Conservation (phyloP, 2,329 filamentous ascomycete genomes). For the Penicillium vulpinum region DNA sequence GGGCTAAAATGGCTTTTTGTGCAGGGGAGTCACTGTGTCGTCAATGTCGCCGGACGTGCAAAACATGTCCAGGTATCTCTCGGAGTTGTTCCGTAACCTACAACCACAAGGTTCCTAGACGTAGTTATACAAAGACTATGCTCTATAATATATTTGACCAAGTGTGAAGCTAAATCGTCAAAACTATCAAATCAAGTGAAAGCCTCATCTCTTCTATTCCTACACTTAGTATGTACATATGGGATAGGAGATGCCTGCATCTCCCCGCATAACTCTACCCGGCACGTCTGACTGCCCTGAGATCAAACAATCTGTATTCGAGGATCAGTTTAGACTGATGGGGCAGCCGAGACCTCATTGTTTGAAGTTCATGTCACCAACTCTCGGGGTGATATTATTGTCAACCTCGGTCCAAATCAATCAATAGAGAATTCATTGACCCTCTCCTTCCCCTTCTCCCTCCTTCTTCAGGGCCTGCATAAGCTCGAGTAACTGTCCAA, state of each 20-base stretch:
- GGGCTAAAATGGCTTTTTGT: background rate
- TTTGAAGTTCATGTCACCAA: background rate
- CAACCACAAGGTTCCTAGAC: background rate
- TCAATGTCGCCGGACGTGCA: background rate
- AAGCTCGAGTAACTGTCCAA: conserved; percentile 89
- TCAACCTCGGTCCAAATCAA: background rate
- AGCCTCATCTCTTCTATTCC: background rate
- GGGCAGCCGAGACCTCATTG: no score
- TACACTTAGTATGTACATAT: conserved; percentile 17
- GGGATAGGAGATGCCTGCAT: conserved; percentile 22
- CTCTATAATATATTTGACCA: no score
- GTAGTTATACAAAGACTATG: background rate
- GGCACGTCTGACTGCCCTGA: background rate
- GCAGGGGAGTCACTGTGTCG: background rate
- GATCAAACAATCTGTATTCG: background rate
- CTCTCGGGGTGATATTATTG: background rate
- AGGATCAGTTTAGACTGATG: background rate
- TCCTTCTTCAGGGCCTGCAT: conserved; percentile 72
- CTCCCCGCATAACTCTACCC: conserved; percentile 1
- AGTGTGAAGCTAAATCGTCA: background rate
- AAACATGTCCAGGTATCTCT: background rate
- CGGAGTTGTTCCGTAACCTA: background rate
- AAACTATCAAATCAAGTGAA: background rate
- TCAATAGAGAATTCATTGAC: conserved; percentile 25
- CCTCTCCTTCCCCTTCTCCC: conserved; percentile 37